phyloP scores from a whole-genome alignment of 2,329 filamentous ascomycete species.

The Apiospora sp. region DNA sequence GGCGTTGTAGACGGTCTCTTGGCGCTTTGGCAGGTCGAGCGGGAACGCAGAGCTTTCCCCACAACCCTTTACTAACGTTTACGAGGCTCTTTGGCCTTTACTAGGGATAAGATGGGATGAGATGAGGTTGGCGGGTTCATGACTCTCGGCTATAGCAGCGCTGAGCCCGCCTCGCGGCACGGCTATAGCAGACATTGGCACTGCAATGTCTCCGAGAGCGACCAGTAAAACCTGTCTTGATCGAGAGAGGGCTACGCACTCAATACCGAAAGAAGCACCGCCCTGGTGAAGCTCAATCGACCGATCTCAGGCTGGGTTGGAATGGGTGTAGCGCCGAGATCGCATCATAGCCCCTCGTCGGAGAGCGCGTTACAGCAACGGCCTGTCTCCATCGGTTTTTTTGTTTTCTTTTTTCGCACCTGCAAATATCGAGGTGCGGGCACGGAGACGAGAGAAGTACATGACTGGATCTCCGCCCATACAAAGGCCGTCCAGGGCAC shows the following conservation, averaged over 20 bases:
- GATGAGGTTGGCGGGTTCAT: neutral
- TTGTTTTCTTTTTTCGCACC: neutral
- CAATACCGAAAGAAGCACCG: neutral
- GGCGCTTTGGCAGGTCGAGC: conserved; percentile 15
- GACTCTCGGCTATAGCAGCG: neutral
- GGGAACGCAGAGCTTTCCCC: neutral
- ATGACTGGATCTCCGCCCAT: neutral
- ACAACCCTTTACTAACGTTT: neutral
- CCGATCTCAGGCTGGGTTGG: neutral
- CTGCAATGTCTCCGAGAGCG: neutral
- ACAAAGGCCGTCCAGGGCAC: neutral
- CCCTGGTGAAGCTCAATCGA: neutral
- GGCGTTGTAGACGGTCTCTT: neutral
- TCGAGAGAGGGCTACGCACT: neutral
- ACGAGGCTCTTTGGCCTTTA: neutral
- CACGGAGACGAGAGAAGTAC: neutral
- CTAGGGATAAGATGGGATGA: too few species aligned
- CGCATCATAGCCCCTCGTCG: neutral
- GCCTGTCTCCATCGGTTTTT: neutral
- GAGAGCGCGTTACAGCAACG: neutral
- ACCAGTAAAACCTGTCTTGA: neutral
- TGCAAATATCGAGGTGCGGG: neutral
- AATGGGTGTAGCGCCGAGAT: neutral
- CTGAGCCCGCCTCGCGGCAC: neutral
- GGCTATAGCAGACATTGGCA: neutral